phyloP scores from a whole-genome alignment of 1,284 basidiomycete genomes.

The Rhodofomes roseus region DNA sequence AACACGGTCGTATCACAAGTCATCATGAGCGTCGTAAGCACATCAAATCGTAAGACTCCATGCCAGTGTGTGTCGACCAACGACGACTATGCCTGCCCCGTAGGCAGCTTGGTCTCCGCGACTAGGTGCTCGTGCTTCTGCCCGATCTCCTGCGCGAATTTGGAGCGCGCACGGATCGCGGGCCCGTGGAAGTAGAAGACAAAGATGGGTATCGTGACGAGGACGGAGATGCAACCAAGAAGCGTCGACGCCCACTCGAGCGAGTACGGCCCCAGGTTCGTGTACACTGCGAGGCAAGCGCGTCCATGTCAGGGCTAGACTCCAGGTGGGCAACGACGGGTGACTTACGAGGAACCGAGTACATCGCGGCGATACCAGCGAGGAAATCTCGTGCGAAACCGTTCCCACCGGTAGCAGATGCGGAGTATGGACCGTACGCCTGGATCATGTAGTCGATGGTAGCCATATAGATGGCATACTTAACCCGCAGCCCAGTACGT shows the following conservation, averaged over 20 bases:
- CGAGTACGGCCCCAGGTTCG: neutral
- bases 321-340: neutral
- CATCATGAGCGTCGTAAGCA: neutral
- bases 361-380: neutral
- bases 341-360: neutral
- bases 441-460: neutral
- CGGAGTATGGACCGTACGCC: neutral
- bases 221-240: neutral
- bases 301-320: neutral
- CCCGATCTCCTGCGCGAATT: neutral
- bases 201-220: constrained; percentile 1
- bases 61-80: neutral
- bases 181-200: neutral
- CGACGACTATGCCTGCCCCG: neutral
- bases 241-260: constrained; percentile 1
- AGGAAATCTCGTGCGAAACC: constrained; percentile 2
- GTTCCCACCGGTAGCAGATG: neutral
- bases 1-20: neutral
- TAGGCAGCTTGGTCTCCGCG: neutral
- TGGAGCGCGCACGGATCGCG: neutral
- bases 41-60: neutral
- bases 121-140: neutral
- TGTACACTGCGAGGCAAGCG: neutral
- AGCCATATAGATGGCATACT: neutral
- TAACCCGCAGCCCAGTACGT: neutral